Evolutionary conservation across 2,329 filamentous ascomycete genomes (phyloP), one percentile per base, ranked within the genome.

Genomic region (Cladosporium halotolerans): DNA sequence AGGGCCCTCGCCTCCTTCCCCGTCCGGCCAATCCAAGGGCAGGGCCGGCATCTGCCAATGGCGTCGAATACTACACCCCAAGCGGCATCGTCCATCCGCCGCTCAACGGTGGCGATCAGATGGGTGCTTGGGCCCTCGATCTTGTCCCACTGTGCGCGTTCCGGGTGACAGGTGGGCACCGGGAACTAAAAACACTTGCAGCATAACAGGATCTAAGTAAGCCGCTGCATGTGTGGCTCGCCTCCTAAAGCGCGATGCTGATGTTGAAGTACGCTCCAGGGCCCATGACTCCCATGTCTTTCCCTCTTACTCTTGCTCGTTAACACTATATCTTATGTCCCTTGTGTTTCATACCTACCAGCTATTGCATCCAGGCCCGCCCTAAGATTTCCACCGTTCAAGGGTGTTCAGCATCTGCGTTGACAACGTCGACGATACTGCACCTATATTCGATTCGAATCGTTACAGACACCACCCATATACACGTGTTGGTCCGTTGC

Each of bases 111-210:
- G 48, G 48, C 48, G 48, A 51, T 51, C 48, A 51, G 48, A 51
- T 44, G 33, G 16, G 48, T 51, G 48, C 48, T 51, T 40, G 48
- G 38, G 48, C 48, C 42, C 13, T 44, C 40, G 48, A 51, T 51
- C 48, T 38, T 51, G 48, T 40, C 40, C 40, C 48, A 51, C 13
- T 44, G 16, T 28, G 42, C 39, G 16, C 48, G 31, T 40, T 31
- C 48, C 48, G 32, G 40, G 48, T 51, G 48, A 51, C 48, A 51
- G 48, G 40, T 51, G 40, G 48, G 48, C 48, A 28, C n/a, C 48
- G 48, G 48, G 48, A 51, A 51, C 48, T 51, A 51, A 51, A 51
- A 51, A 34, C 48, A 51, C 48, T 51, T 51, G 48, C 48, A 51
- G 48, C 40, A 51, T 51, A 51, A 36, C 32, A 44, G 40, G 38